A percentile compares a stretch with the other conserved stretches of the same genome.
These are phyloP conservation scores for Guyanaporus albipodus DNA, from an alignment of 768 basidiomycete species.

Conservation along the genomic window DNA sequence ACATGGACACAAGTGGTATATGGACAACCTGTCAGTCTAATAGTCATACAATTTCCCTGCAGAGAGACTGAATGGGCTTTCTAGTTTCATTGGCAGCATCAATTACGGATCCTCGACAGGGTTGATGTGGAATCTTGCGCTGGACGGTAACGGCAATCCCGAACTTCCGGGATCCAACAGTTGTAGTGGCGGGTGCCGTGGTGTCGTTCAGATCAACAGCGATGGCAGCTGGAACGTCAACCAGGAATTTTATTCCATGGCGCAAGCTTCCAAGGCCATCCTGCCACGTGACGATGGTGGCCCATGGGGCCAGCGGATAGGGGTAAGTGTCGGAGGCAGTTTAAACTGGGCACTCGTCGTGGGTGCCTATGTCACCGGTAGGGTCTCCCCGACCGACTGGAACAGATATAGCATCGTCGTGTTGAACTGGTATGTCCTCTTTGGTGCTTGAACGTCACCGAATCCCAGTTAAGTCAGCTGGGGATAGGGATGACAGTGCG, in stretches of 20 bases:
- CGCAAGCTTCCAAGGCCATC: constrained; percentile 70
- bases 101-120: constrained; percentile 37
- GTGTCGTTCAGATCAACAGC: constrained; percentile 62
- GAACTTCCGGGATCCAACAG: constrained; percentile 60
- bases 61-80: constrained; percentile 13
- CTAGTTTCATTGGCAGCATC: constrained; percentile 39
- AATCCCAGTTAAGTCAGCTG: neutral
- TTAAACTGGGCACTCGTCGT: constrained; percentile 59
- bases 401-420: constrained; percentile 68
- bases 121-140: constrained; percentile 75
- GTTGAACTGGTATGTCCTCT: constrained; percentile 51
- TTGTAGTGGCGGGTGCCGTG: constrained; percentile 63
- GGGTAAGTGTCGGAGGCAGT: constrained; percentile 54
- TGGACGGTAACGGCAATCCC: constrained; percentile 60
- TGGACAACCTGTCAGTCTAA: constrained; percentile 54
- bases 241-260: constrained; percentile 77
- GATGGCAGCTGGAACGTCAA: constrained; percentile 62
- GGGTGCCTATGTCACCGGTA: constrained; percentile 58
- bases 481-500: constrained; percentile 43
- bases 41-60: constrained; percentile 18
- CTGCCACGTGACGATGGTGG: constrained; percentile 65
- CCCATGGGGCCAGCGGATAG: constrained; percentile 66
- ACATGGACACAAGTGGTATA: constrained; percentile 50
- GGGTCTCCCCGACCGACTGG: constrained; percentile 53
- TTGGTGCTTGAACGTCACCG: neutral